Base-by-base conservation (phyloP, 805 yeast genomes). In the Ogataea siamensis region DNA sequence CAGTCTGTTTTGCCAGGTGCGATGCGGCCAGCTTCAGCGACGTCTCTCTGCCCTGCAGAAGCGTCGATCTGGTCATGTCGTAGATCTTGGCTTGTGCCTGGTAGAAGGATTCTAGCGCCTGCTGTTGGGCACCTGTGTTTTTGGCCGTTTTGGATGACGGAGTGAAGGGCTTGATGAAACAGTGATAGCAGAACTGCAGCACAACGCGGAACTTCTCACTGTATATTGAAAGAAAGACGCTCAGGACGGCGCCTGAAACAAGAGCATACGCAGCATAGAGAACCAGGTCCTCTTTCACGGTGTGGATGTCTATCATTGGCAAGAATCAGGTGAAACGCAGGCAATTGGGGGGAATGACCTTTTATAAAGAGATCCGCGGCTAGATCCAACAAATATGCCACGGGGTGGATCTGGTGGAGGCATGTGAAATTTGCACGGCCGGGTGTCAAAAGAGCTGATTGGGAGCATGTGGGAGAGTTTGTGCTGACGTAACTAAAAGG, bases 11-110 rank as follows among this genome's bases (percentile, higher is more conserved):
- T 23, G 55, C 46, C 24, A 81, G 60, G 57, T 83, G 88, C 17
- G 80, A 58, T 20, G 67, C 70, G 1, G 85, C 83, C 42, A 83
- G 57, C 35, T 68, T 68, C 39, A 83, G 65, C 40, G 86, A 79
- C 39, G 71, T 72, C 51, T 75, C 78, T 51, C 94, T 71, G 14
- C 95, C 95, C 59, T 83, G 74, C 48, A 85, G 68, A 27, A 85
- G 66, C 24, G 71, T 63, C 32, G 71, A 67, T 54, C 95, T 75
- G 4, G 94, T 85, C 30, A 75, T 61, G 56, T 85, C 94, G 57
- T 85, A 85, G 30, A 86, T 71, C 39, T 73, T 75, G 7, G 94
- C 94, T 62, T 86, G 95, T 31, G 77, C 76, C 51, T 76, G 74
- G 63, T 85, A 85, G 57, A 85, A 85, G 17, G 71, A 64, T 58